Evolutionary conservation across 176 grass and related monocot species (phyloP).

Genomic region (sorghum (Sorghum bicolor)): Sorghum_bicolor_NCBIv3 NC_012875.2:43747501-43748000

Average conservation of each 20-base stretch:
- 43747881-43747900: constrained; percentile 90
- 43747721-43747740: constrained; percentile 47
- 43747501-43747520: constrained; percentile 66
- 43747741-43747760: constrained; percentile 35
- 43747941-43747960: constrained; percentile 92
- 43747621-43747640: constrained; percentile 81
- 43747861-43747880: constrained; percentile 84
- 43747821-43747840: constrained; percentile 75
- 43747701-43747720: constrained; percentile 49
- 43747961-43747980: constrained; percentile 92
- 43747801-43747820: constrained; percentile 90
- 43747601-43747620: constrained; percentile 59
- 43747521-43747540: constrained; percentile 79
- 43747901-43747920: constrained; percentile 97
- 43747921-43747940: constrained; percentile 95
- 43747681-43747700: constrained; percentile 87
- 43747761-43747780: constrained; percentile 65
- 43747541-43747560: constrained; percentile 78
- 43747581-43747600: constrained; percentile 80
- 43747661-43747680: constrained; percentile 98
- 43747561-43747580: constrained; percentile 94
- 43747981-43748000: constrained; percentile 50
- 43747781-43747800: constrained; percentile 94
- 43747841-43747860: constrained; percentile 95
- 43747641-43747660: constrained; percentile 92